Evolutionary conservation across 1,284 basidiomycete genomes (phyloP), one percentile per base, ranked within the genome.

Genomic region (Coniophora puteana): DNA sequence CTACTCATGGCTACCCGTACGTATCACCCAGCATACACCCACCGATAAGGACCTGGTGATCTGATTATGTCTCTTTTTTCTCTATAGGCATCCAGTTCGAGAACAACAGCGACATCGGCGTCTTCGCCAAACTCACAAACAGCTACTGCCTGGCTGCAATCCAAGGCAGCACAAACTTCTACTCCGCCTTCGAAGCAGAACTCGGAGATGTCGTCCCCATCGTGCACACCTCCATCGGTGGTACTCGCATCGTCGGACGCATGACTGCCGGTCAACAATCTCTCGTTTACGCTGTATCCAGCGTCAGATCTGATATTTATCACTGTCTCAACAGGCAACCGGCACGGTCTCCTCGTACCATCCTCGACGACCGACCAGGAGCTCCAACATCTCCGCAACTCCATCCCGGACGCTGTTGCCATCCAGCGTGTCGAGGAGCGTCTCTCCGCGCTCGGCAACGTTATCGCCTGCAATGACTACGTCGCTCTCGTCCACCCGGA

Each of bases 401-500:
- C 93, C n/a, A 76, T 99, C 18, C 96, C 96, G 1, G 93, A 97
- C 48, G 55, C 78, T 10, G 87, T 99, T 47, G 86, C 88, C 17
- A 89, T 99, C 57, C 96, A 99, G 65, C 80, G 96, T 17, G 87
- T 99, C 31, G 96, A 99, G 63, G 95, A 99, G 71, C 83, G 95
- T 33, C 73, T 99, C 47, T 93, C 90, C 13, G 96, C 96, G 0
- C 80, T 99, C 20, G 95, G 95, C 14, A 99, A 99, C 61, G 96
- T 99, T 45, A 95, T 99, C 63, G 93, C 93, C 13, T 96, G 92
- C 69, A 99, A 99, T 65, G 95, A 98, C 72, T 89, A 96, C 58
- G 93, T 97, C 50, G 93, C 93, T 7, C 83, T 97, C 52, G 93
- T 96, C 16, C 93, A 97, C 66, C 96, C 96, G 11, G 96, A 99